These are phyloP conservation scores for Solanum hybrid DNA, from an alignment of 305 asterid species.

Conservation along the genomic window DNA sequence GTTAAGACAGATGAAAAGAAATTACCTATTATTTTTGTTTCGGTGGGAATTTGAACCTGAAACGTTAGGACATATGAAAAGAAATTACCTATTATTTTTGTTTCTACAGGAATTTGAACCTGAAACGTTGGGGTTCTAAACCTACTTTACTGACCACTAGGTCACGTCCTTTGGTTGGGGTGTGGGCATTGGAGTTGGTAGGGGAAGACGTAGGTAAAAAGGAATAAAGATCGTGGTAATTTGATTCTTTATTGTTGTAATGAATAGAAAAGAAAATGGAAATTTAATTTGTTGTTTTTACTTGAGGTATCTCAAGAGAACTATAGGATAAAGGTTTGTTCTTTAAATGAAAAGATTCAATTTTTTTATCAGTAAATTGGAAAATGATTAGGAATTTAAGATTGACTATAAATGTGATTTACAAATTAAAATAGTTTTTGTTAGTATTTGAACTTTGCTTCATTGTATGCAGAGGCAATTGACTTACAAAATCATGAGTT, in stretches of 20 bases:
- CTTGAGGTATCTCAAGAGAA: background rate
- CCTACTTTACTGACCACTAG: background rate
- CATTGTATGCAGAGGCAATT: background rate
- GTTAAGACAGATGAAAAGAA: background rate
- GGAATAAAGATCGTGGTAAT: background rate
- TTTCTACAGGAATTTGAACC: background rate
- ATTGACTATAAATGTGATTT: background rate
- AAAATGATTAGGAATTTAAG: background rate
- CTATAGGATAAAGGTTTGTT: background rate
- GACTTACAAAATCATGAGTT: slow-evolving; percentile 25
- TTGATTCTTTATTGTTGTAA: background rate
- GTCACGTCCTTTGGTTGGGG: background rate
- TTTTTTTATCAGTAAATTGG: background rate
- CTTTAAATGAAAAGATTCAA: background rate
- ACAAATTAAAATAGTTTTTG: background rate
- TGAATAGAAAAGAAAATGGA: background rate
- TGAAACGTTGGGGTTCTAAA: background rate
- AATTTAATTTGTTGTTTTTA: background rate
- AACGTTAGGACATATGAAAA: background rate
- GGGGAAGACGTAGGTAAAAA: background rate
- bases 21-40: background rate
- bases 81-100: background rate
- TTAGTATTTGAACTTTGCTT: background rate
- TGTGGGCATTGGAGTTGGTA: background rate
- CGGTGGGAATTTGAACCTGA: background rate